Percentiles rank a stretch among this genome's conserved stretches.
These are phyloP conservation scores for Venturia nashicola DNA, from an alignment of 2,329 filamentous ascomycete species.

Conservation along the genomic window DNA sequence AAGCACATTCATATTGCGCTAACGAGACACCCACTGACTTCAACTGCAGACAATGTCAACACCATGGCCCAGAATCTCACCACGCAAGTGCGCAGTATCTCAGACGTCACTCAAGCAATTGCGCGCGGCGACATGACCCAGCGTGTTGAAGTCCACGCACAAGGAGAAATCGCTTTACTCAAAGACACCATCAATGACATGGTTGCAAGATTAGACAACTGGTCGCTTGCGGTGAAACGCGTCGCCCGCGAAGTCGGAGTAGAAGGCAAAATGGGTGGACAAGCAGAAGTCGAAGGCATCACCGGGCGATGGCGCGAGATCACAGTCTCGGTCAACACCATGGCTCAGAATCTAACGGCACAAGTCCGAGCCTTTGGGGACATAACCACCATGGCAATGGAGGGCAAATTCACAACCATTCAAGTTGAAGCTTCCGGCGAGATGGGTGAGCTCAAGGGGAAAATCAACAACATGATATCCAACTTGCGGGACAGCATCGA, in stretches of 20 bases:
- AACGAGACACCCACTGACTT: not conserved
- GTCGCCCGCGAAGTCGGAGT: slow-evolving; percentile 95
- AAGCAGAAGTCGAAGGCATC: slow-evolving; percentile 86
- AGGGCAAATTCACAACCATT: slow-evolving; percentile 94
- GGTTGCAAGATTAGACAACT: slow-evolving; percentile 89
- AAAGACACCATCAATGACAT: slow-evolving; percentile 99
- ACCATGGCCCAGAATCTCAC: slow-evolving; percentile 55
- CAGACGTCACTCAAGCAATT: slow-evolving; percentile 87
- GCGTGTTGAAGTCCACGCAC: slow-evolving; percentile 89
- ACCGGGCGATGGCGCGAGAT: slow-evolving; percentile 97
- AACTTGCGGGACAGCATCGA: slow-evolving; percentile 93
- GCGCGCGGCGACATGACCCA: slow-evolving; percentile 92
- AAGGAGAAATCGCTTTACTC: slow-evolving; percentile 84
- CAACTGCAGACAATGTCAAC: slow-evolving; percentile 45
- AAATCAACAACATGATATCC: slow-evolving; percentile 99
- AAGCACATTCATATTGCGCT: not conserved
- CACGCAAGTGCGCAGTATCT: slow-evolving; percentile 72
- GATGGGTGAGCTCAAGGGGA: slow-evolving; percentile 97
- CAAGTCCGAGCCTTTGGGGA: slow-evolving; percentile 97
- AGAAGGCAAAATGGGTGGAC: slow-evolving; percentile 96
- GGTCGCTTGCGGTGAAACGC: slow-evolving; percentile 90
- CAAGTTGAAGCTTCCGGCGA: slow-evolving; percentile 95
- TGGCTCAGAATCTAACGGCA: slow-evolving; percentile 73
- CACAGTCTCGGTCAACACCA: slow-evolving; percentile 90
- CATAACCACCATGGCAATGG: slow-evolving; percentile 94